Evolutionary conservation across 805 yeast genomes (phyloP).

Genomic region (Starmera dryadoides): DNA sequence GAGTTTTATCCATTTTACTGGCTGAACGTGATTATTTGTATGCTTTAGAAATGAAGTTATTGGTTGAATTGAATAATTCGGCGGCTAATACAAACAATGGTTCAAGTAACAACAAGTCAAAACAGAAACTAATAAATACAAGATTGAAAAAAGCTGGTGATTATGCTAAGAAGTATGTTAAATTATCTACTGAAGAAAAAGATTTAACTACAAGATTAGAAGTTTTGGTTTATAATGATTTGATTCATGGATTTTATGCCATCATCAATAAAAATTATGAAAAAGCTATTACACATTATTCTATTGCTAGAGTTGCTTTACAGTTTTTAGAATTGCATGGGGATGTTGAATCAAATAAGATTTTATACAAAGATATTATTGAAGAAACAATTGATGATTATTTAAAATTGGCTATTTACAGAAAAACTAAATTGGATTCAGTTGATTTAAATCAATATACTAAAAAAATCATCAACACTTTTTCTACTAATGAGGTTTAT

Average conservation of each 20-base stretch:
- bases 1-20: conserved; percentile 51
- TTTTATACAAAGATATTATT: conserved; percentile 45
- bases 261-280: conserved; percentile 51
- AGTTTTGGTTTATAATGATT: conserved; percentile 33
- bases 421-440: conserved; percentile 26
- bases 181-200: conserved; percentile 31
- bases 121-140: conserved; percentile 47
- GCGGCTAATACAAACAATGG: conserved; percentile 9
- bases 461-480: conserved; percentile 31
- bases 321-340: conserved; percentile 39
- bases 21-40: conserved; percentile 73
- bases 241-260: conserved; percentile 45
- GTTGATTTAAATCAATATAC: conserved; percentile 45
- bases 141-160: conserved; percentile 60
- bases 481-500: conserved; percentile 22
- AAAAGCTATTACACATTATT: conserved; percentile 40
- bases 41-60: conserved; percentile 54
- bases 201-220: conserved; percentile 28
- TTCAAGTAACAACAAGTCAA: conserved; percentile 13
- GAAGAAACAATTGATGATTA: conserved; percentile 61
- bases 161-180: conserved; percentile 29
- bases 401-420: conserved; percentile 45
- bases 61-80: conserved; percentile 46
- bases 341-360: conserved; percentile 14
- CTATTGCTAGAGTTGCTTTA: conserved; percentile 56